A percentile compares a stretch with the other conserved stretches of the same genome.
phyloP scores from a whole-genome alignment of 345 rosid species.

The Iberis pinnata region DNA sequence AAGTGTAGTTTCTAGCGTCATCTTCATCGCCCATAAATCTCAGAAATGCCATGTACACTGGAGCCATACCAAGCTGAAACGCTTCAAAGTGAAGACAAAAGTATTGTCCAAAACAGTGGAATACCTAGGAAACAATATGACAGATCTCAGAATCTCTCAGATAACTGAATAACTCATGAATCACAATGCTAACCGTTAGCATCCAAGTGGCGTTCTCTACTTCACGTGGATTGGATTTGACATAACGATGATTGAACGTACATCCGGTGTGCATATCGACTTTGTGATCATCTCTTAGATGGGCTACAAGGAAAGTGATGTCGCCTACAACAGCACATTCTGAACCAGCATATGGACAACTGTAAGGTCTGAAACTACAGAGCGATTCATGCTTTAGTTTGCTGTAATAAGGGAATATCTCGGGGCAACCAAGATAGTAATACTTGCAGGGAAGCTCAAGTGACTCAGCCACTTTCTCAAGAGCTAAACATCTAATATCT shows the following conservation, averaged over 20 bases:
- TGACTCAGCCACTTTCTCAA: constrained; percentile 27
- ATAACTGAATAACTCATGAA: neutral
- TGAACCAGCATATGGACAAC: constrained; percentile 74
- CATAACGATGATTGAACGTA: constrained; percentile 74
- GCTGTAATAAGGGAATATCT: constrained; percentile 49
- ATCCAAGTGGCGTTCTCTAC: constrained; percentile 86
- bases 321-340: constrained; percentile 61
- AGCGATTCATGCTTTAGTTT: constrained; percentile 63
- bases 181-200: constrained; percentile 36
- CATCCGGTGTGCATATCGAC: constrained; percentile 76
- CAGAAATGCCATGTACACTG: constrained; percentile 96
- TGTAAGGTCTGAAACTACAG: constrained; percentile 71
- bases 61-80: constrained; percentile 93
- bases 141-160: neutral
- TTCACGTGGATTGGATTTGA: constrained; percentile 73
- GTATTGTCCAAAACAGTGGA: constrained; percentile 92
- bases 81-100: constrained; percentile 39
- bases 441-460: constrained; percentile 77
- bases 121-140: constrained; percentile 45
- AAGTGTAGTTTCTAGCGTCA: constrained; percentile 79
- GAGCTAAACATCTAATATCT: constrained; percentile 72
- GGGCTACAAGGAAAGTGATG: constrained; percentile 59
- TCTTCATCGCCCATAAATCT: constrained; percentile 94
- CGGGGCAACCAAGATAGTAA: constrained; percentile 41
- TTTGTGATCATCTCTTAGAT: constrained; percentile 74